Evolutionary conservation across 2,329 filamentous ascomycete species (phyloP).

Genomic region (Juglanconis juglandina): DNA sequence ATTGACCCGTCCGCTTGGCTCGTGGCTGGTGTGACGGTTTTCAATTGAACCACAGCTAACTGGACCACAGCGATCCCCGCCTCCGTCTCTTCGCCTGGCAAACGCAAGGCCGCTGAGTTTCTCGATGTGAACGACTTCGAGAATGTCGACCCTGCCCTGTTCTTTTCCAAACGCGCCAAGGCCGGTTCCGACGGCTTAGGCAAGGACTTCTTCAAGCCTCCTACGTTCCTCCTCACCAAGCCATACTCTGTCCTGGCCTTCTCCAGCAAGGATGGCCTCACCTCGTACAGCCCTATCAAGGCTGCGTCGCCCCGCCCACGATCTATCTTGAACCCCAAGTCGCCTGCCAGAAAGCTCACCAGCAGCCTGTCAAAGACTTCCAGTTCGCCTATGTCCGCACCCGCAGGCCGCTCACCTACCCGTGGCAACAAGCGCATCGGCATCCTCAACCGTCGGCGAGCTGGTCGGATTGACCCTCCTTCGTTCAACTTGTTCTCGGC

Average conservation of each 20-base stretch:
- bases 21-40: neutral
- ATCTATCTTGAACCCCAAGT: slow-evolving; percentile 49
- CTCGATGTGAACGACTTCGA: slow-evolving; percentile 53
- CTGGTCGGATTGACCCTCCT: slow-evolving; percentile 70
- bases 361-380: slow-evolving; percentile 44
- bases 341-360: slow-evolving; percentile 46
- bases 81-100: slow-evolving; percentile 36
- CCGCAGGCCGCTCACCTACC: slow-evolving; percentile 78
- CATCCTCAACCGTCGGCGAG: slow-evolving; percentile 66
- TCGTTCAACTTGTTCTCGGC: slow-evolving; percentile 51
- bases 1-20: neutral
- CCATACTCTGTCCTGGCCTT: slow-evolving; percentile 31
- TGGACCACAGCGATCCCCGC: slow-evolving; percentile 35
- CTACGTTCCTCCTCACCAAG: slow-evolving; percentile 43
- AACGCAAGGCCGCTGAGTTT: slow-evolving; percentile 56
- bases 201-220: slow-evolving; percentile 49
- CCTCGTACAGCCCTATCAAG: slow-evolving; percentile 26
- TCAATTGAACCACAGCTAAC: slow-evolving; percentile 24
- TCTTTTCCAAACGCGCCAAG: slow-evolving; percentile 59
- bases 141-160: slow-evolving; percentile 55
- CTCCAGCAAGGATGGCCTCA: slow-evolving; percentile 27
- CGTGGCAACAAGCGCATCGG: slow-evolving; percentile 62
- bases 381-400: slow-evolving; percentile 54
- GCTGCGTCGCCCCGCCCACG: slow-evolving; percentile 36
- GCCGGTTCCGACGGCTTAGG: slow-evolving; percentile 35